phyloP scores from a whole-genome alignment of 2,329 filamentous ascomycete species.

The Hymenoscyphus salicellus region DNA sequence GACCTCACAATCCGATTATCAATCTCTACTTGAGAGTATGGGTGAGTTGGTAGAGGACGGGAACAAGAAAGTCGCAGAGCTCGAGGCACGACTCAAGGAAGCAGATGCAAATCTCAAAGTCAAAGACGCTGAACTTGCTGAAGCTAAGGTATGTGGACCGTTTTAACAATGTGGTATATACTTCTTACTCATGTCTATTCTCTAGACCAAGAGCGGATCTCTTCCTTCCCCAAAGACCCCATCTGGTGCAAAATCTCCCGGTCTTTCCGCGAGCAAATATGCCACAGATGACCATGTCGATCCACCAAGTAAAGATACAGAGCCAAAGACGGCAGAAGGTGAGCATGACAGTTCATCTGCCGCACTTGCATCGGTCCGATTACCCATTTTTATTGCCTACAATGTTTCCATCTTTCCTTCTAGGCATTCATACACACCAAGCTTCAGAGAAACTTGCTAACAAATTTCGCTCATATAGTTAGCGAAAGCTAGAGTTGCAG shows the following conservation, averaged over 20 bases:
- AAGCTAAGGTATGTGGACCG: constrained; percentile 50
- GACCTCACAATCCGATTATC: constrained; percentile 50
- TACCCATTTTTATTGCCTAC: constrained; percentile 30
- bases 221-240: constrained; percentile 37
- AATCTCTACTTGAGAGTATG: constrained; percentile 62
- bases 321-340: constrained; percentile 51
- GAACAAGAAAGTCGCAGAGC: constrained; percentile 35
- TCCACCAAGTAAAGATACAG: constrained; percentile 36
- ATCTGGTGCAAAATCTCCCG: constrained; percentile 32
- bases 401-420: not conserved
- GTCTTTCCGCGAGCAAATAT: constrained; percentile 54
- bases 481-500: constrained; percentile 34
- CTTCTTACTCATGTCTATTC: constrained; percentile 13
- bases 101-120: constrained; percentile 41
- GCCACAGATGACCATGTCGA: constrained; percentile 42
- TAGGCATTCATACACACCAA: not conserved
- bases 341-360: constrained; percentile 60
- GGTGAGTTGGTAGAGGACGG: constrained; percentile 59
- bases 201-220: constrained; percentile 46
- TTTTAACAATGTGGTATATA: not conserved
- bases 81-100: constrained; percentile 44
- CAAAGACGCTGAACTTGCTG: constrained; percentile 61
- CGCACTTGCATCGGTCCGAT: constrained; percentile 65
- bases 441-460: constrained; percentile 1
- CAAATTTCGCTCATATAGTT: constrained; percentile 32